Base-by-base conservation (phyloP, 805 yeast species). In the Lipomyces mesembrius region DNA sequence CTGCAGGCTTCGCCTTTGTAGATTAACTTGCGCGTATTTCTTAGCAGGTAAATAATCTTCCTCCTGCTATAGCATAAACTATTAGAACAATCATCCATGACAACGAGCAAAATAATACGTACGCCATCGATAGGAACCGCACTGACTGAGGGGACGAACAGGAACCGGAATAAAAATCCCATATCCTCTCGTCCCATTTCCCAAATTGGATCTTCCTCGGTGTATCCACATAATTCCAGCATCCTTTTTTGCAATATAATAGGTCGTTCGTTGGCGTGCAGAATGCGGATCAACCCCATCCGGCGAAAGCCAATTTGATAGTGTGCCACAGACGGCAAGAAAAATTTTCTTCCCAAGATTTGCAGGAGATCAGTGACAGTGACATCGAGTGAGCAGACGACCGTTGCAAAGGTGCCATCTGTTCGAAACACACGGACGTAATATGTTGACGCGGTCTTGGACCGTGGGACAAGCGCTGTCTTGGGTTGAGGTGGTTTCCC, bases 101-200 rank as follows among this genome's bases (percentile, higher is more conserved):
- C 29, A 53, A 43, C n/a, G 25, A 25, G 11, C 25, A 22, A 37
- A 57, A 39, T 7, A 52, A 14, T 17, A 63, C 66, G 7, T 53
- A 61, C 67, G 14, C 60, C 49, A 37, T 61, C 64, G n/a, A 57
- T 46, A 8, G 64, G 69, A 59, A 62, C 37, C 22, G 67, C 70
- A n/a, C 60, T 65, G 51, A 56, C 73, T 14, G 70, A 66, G 29
- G 63, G 65, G 20, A 69, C 60, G 61, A 91, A 84, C 37, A 88
- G 87, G 76, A 93, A 92, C 71, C 91, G 90, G 78, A 92, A 91
- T 55, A 93, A 81, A 74, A 87, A 91, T 60, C 92, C 87, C 68
- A 92, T 78, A 77, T 93, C 98, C 64, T 90, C 92, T 67, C 96
- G 83, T 39, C 96, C 97, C 67, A 92, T 83, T 60, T 87, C 89